Percentiles rank a stretch among this genome's conserved stretches.
phyloP scores from a whole-genome alignment of 2,329 filamentous ascomycete species.

The Fusarium piperis region DNA sequence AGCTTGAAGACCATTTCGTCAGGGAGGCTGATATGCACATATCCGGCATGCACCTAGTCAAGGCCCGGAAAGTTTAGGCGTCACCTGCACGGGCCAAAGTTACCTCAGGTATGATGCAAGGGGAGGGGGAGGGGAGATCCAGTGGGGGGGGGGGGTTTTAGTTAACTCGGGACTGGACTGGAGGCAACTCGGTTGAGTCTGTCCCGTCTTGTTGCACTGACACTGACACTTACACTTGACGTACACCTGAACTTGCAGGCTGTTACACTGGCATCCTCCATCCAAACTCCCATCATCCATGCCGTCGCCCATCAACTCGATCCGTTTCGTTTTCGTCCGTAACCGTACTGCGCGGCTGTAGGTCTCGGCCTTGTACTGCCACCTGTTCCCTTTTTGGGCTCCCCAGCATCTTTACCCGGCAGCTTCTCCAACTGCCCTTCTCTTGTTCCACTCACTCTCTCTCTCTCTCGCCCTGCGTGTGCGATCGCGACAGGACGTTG shows the following conservation, averaged over 20 bases:
- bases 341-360: neutral
- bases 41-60: slow-evolving; percentile 10
- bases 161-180: neutral
- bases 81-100: slow-evolving; percentile 2
- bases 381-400: slow-evolving; percentile 11
- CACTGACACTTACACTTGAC: slow-evolving; percentile 22
- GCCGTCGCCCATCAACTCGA: slow-evolving; percentile 28
- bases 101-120: slow-evolving; percentile 39
- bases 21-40: neutral
- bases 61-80: slow-evolving; percentile 18
- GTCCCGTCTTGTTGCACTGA: slow-evolving; percentile 6
- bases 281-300: neutral
- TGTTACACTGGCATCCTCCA: slow-evolving; percentile 28
- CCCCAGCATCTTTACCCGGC: neutral
- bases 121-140: slow-evolving; percentile 32
- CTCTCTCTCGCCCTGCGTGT: neutral
- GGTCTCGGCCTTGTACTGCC: neutral
- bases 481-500: slow-evolving; percentile 14
- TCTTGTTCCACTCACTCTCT: slow-evolving; percentile 23
- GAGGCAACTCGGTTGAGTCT: neutral
- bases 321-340: neutral
- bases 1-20: neutral
- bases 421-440: neutral
- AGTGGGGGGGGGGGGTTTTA: slow-evolving; percentile 2
- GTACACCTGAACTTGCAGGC: slow-evolving; percentile 31